These are phyloP conservation scores for Candida andamanensis DNA, from an alignment of 805 yeast species.

Conservation along the genomic window DNA sequence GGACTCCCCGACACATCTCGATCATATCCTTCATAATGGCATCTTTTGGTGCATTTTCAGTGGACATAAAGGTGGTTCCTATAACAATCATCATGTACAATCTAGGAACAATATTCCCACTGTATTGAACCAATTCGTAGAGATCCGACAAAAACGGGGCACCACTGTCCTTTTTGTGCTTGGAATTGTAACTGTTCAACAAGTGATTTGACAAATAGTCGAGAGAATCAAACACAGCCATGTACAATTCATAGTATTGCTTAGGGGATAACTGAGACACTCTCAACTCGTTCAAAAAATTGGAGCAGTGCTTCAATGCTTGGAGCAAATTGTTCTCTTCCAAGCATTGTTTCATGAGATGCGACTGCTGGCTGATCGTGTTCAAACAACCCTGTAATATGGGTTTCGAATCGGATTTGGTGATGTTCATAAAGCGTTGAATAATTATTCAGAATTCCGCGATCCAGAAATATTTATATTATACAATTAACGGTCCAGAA, in stretches of 20 bases:
- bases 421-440: no score
- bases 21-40: slow-evolving; percentile 94
- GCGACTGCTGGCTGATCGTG: slow-evolving; percentile 63
- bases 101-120: slow-evolving; percentile 89
- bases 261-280: slow-evolving; percentile 76
- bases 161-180: slow-evolving; percentile 38
- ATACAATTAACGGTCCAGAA: not conserved
- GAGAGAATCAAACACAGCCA: slow-evolving; percentile 76
- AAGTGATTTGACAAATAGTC: slow-evolving; percentile 61
- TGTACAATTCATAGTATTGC: slow-evolving; percentile 89
- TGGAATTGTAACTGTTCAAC: slow-evolving; percentile 59
- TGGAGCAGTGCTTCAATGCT: slow-evolving; percentile 82
- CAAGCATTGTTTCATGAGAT: slow-evolving; percentile 71
- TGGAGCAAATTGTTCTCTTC: slow-evolving; percentile 68
- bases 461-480: not conserved
- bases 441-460: not conserved
- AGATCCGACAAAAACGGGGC: slow-evolving; percentile 65
- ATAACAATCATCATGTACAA: slow-evolving; percentile 92
- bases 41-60: slow-evolving; percentile 70
- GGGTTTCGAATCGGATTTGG: slow-evolving; percentile 6
- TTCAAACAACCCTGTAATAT: slow-evolving; percentile 23
- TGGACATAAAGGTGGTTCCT: slow-evolving; percentile 81
- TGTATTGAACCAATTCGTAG: slow-evolving; percentile 91
- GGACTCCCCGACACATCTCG: slow-evolving; percentile 97
- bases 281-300: slow-evolving; percentile 75